Evolutionary conservation across 1,284 basidiomycete genomes (phyloP).

Genomic region (Fomitopsis palustris): DNA sequence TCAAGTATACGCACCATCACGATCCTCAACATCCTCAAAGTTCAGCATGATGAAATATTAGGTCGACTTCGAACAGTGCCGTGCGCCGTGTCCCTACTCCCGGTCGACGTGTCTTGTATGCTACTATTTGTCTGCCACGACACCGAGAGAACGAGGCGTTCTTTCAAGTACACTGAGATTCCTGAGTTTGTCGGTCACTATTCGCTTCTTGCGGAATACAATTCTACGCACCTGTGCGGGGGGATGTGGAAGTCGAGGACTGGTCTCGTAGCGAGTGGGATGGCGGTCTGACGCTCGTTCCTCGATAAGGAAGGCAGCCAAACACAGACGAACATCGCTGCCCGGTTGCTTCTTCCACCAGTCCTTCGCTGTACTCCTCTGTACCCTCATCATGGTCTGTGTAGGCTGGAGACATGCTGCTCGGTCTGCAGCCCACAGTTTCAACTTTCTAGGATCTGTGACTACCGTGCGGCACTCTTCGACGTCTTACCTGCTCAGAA

Average conservation of each 20-base stretch:
- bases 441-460: not conserved
- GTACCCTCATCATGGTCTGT: not conserved
- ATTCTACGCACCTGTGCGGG: not conserved
- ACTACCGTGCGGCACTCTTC: constrained; percentile 6
- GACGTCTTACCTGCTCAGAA: constrained; percentile 27
- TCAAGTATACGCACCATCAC: constrained; percentile 43
- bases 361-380: no score
- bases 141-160: not conserved
- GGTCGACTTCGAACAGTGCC: not conserved
- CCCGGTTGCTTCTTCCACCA: not conserved
- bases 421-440: not conserved
- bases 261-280: not conserved
- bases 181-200: not conserved
- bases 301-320: not conserved
- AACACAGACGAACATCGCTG: not conserved
- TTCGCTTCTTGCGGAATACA: not conserved
- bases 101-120: constrained; percentile 8
- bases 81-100: not conserved
- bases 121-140: constrained; percentile 2
- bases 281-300: not conserved
- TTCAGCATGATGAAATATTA: constrained; percentile 34
- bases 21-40: constrained; percentile 62
- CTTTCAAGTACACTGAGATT: not conserved
- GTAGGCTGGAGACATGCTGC: no score
- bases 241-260: not conserved